These are phyloP conservation scores for Periconia sp. DNA, from an alignment of 2,329 filamentous ascomycete genomes.

Conservation along the genomic window DNA sequence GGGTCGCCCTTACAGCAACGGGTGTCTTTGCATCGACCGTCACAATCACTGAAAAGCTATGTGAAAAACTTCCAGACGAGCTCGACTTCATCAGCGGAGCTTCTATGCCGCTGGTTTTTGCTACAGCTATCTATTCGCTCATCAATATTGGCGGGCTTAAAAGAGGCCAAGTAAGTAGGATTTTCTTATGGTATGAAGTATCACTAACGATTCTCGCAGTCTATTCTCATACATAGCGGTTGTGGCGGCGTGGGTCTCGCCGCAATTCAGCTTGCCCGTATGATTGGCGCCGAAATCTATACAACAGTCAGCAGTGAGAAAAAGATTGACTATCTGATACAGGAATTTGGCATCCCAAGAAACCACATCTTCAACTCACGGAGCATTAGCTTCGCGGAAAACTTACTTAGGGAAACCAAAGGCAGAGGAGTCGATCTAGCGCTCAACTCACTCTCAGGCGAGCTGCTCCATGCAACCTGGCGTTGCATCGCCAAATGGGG, in stretches of 20 bases:
- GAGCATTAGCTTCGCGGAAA: slow-evolving; percentile 2
- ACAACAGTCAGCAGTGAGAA: slow-evolving; percentile 20
- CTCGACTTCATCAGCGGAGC: slow-evolving; percentile 30
- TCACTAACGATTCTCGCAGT: background rate
- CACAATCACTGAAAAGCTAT: slow-evolving; percentile 1
- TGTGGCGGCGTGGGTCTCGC: slow-evolving; percentile 22
- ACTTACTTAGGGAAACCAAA: slow-evolving; percentile 11
- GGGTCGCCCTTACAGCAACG: too few species aligned
- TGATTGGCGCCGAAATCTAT: slow-evolving; percentile 27
- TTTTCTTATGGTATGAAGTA: too few species aligned
- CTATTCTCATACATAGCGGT: slow-evolving; percentile 21
- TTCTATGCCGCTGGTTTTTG: slow-evolving; percentile 22
- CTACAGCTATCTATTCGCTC: slow-evolving; percentile 25
- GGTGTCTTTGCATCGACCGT: background rate
- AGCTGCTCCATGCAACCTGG: slow-evolving; percentile 33
- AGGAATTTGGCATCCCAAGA: slow-evolving; percentile 18
- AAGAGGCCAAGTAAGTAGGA: too few species aligned
- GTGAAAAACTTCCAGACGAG: slow-evolving; percentile 24
- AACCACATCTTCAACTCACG: slow-evolving; percentile 38
- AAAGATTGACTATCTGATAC: slow-evolving; percentile 19
- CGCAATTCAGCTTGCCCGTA: slow-evolving; percentile 18
- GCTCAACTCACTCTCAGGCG: slow-evolving; percentile 31
- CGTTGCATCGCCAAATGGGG: slow-evolving; percentile 43
- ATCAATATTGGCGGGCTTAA: slow-evolving; percentile 18
- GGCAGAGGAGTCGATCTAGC: slow-evolving; percentile 38